Base-by-base conservation (phyloP, 2,329 filamentous ascomycete species). In the Talaromyces sp. region DNA sequence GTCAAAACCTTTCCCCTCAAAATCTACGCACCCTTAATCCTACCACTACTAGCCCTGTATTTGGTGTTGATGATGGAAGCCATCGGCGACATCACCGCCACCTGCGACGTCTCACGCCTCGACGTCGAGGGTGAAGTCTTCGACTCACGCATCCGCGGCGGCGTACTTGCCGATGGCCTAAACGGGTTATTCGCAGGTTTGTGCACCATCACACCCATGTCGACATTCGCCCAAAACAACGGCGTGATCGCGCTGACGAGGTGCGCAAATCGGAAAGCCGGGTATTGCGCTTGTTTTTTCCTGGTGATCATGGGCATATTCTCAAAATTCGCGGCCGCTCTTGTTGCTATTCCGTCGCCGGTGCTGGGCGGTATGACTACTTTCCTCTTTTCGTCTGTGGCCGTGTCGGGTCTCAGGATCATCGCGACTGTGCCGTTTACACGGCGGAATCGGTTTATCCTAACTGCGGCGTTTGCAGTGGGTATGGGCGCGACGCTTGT, bases 301-400 rank as follows among this genome's bases (percentile, higher is more conserved):
- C 78, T 90, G 22, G 74, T 90, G 33, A 70, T 90, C 62, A 89
- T 89, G 84, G 88, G 87, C 7, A 79, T 90, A 57, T 89, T 90
- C 69, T 83, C 86, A 59, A 90, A 90, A 68, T 90, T 90, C 65
- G 86, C 87, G 1, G 87, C 87, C 0, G 84, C 88, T 0, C 81
- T 90, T 4, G 85, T 88, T 0, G 80, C 86, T 9, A 90, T 90
- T 65, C 88, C 87, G 0, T 73, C 76, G 3, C 61, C 77, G 3
- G 78, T 80, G 3, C 68, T 80, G 2, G 78, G 78, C 59, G 78
- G 77, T 10, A 79, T 81, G 76, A 80, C 84, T 0, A 88, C 87
- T 0, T 90, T 90, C 74, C 79, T 90, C 17, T 90, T 89, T 77
- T 80, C 80, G 33, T 84, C 86, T 7, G 88, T 90, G 36, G 84